These are phyloP conservation scores for Endocalyx cinctus DNA, from an alignment of 2,329 filamentous ascomycete genomes.

Conservation along the genomic window DNA sequence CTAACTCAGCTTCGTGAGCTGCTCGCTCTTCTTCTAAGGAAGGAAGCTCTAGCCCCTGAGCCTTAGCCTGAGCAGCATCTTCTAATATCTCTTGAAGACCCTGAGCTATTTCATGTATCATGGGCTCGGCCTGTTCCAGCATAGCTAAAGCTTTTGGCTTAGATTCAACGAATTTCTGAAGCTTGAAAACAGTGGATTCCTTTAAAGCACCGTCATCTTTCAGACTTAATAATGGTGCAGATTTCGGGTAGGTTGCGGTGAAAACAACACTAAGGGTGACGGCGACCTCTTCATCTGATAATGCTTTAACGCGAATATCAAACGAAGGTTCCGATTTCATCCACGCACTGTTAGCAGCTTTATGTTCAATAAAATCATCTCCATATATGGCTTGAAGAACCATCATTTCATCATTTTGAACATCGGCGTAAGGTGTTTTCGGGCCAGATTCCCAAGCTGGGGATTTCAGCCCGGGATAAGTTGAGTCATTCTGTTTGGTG, in stretches of 20 bases:
- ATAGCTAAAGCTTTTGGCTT: slow-evolving; percentile 50
- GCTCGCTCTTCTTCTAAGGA: slow-evolving; percentile 87
- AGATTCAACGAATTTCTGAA: slow-evolving; percentile 59
- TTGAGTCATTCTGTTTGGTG: slow-evolving; percentile 41
- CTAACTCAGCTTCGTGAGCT: slow-evolving; percentile 70
- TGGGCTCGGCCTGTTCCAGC: slow-evolving; percentile 49
- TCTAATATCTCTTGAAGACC: slow-evolving; percentile 74
- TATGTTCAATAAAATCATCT: slow-evolving; percentile 77
- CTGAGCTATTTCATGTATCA: slow-evolving; percentile 62
- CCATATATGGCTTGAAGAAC: slow-evolving; percentile 84
- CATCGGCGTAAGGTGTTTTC: slow-evolving; percentile 69
- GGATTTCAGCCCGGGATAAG: slow-evolving; percentile 47
- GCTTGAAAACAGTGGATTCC: slow-evolving; percentile 65
- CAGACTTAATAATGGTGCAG: slow-evolving; percentile 66
- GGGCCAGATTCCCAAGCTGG: slow-evolving; percentile 35
- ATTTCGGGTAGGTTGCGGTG: slow-evolving; percentile 88
- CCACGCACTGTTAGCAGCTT: slow-evolving; percentile 72
- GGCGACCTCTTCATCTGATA: slow-evolving; percentile 65
- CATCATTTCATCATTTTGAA: slow-evolving; percentile 83
- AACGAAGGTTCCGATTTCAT: slow-evolving; percentile 85
- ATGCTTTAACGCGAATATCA: slow-evolving; percentile 71
- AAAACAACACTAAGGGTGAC: slow-evolving; percentile 73
- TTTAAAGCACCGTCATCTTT: slow-evolving; percentile 61
- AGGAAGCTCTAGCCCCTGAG: slow-evolving; percentile 70
- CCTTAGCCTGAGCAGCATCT: slow-evolving; percentile 75